A percentile compares a stretch with the other conserved stretches of the same genome.
These are phyloP conservation scores for Ceratocystis lukuohia DNA, from an alignment of 2,329 filamentous ascomycete genomes.

Conservation along the genomic window DNA sequence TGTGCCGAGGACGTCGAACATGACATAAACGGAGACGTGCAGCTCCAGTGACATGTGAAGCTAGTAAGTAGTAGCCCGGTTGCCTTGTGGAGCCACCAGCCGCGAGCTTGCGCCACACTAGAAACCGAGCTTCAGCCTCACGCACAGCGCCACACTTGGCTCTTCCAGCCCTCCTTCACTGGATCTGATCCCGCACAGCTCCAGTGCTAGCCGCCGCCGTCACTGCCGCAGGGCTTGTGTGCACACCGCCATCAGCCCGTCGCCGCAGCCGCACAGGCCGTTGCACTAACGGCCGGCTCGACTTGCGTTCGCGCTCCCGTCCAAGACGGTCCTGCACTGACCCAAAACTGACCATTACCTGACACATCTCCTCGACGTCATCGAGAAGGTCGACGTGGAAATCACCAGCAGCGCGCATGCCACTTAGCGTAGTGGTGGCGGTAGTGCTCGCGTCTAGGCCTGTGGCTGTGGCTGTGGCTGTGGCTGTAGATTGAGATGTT, in stretches of 20 bases:
- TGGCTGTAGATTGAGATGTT: background rate
- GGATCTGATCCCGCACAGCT: background rate
- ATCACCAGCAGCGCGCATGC: background rate
- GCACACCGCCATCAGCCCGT: background rate
- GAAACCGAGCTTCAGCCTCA: background rate
- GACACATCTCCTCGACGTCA: slow-evolving; percentile 3
- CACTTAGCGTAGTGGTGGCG: background rate
- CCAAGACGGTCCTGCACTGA: slow-evolving; percentile 1
- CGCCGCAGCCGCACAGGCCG: slow-evolving; percentile 4
- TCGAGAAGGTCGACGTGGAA: background rate
- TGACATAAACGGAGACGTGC: no score
- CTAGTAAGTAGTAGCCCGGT: no score
- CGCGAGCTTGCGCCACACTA: background rate
- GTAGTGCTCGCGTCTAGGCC: background rate
- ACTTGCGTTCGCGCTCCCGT: background rate
- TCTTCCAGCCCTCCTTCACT: background rate
- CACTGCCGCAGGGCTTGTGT: background rate
- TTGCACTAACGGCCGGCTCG: slow-evolving; percentile 3
- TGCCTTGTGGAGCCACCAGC: no score
- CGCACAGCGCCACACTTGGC: background rate
- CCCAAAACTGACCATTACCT: slow-evolving; percentile 3
- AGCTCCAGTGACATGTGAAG: no score
- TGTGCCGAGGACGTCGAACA: no score
- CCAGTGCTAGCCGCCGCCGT: background rate
- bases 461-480: background rate